Evolutionary conservation across 2,329 filamentous ascomycete genomes (phyloP), one percentile per base, ranked within the genome.

Genomic region (Cordyceps cicadae): DNA sequence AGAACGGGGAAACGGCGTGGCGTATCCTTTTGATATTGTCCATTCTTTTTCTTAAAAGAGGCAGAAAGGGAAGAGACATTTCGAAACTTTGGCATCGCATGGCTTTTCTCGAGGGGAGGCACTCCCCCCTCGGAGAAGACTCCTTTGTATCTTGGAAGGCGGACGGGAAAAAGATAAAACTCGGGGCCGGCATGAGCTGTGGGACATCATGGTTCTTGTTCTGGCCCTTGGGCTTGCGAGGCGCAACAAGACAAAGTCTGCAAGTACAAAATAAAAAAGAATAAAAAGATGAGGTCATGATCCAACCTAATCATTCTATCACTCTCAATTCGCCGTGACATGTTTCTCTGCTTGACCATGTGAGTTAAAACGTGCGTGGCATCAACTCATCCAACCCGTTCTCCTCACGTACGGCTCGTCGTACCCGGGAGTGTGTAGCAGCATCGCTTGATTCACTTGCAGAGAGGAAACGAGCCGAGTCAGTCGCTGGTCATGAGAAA

Each of bases 281-380:
- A 64, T 37, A 37, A 70, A 70, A 70, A 72, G 73, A 73, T 67
- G 72, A 74, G 72, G 72, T 71, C 72, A 74, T 71, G 71, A 73
- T 71, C 67, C 70, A 68, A 59, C 57, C 54, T 50, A 56, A 56
- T 7, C 1, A 48, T 8, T 8, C 5, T 9, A 3, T 46, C 43
- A 21, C 53, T 48, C 7, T 48, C 17, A 26, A 5, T 17, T 3
- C 17, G 6, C 6, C 5, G 11, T 46, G 26, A 55, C 14, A 24
- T 46, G 41, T 19, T 21, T 5, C 15, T 21, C 51, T 41, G 5
- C 1, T 14, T 29, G 29, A 8, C 29, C 29, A 5, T 37, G 29
- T 19, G 8, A 17, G 15, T 17, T 17, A 45, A 8, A 15, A 17
- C 24, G 24, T 24, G 24, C 24, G 24, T 24, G 24, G 24, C 2